Conservation (phyloP, 2,329 filamentous ascomycete genomes). For the Biscogniauxia sp. region DNA sequence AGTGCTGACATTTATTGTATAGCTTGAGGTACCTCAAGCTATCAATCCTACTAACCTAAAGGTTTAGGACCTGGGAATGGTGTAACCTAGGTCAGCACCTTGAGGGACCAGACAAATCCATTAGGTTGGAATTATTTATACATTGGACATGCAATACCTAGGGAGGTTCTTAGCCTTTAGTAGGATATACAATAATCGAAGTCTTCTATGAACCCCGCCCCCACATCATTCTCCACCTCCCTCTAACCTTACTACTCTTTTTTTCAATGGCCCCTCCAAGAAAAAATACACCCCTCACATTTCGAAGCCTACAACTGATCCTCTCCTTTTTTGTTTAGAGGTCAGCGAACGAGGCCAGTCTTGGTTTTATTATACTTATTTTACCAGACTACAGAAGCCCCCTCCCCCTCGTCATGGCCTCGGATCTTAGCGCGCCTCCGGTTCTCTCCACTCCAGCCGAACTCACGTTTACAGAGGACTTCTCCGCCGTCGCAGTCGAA, state of each 20-base stretch:
- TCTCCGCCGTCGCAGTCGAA: conserved; percentile 25
- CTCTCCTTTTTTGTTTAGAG: neutral
- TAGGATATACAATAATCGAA: neutral
- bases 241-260: neutral
- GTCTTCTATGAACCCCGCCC: neutral
- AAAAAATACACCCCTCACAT: conserved; percentile 6
- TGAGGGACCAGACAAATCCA: no score
- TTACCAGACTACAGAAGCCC: no score
- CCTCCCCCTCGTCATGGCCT: conserved; percentile 47
- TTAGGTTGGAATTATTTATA: no score
- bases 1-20: no score
- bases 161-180: neutral
- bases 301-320: neutral
- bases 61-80: no score
- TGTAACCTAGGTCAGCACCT: no score
- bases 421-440: conserved; percentile 51
- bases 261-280: no score
- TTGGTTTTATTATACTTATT: no score
- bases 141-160: no score
- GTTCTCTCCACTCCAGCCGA: conserved; percentile 65
- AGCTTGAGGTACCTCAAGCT: no score
- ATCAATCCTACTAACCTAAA: no score
- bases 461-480: conserved; percentile 51
- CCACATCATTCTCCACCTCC: neutral
- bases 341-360: neutral